A percentile compares a stretch with the other conserved stretches of the same genome.
Conservation (phyloP, 805 yeast genomes). For the Yamadazyma paraphyllophila region DNA sequence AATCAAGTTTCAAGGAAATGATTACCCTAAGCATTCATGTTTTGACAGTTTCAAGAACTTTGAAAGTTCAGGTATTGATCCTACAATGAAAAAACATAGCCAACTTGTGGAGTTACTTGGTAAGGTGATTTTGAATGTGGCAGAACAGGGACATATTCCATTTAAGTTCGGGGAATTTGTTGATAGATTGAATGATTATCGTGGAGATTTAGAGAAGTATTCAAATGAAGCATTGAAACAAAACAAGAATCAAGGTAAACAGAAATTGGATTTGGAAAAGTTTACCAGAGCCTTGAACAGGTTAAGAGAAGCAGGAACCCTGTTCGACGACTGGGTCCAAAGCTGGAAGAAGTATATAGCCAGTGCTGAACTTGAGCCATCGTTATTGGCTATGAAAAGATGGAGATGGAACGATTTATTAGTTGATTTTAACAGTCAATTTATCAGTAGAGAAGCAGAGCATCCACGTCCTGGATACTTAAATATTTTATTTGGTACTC, state of each 20-base stretch:
- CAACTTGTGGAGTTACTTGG: constrained; percentile 57
- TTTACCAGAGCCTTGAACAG: constrained; percentile 24
- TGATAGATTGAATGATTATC: constrained; percentile 40
- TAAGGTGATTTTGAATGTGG: constrained; percentile 52
- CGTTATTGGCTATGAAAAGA: constrained; percentile 66
- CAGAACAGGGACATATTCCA: constrained; percentile 77
- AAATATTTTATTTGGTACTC: constrained; percentile 70
- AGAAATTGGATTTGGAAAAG: constrained; percentile 22
- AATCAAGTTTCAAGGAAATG: constrained; percentile 45
- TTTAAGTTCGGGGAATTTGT: constrained; percentile 53
- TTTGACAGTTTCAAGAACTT: constrained; percentile 63
- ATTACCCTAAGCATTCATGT: constrained; percentile 55
- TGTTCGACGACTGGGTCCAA: constrained; percentile 51
- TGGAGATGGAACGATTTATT: constrained; percentile 80
- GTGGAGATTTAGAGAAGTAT: constrained; percentile 47
- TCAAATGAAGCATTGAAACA: constrained; percentile 17
- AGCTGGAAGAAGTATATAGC: constrained; percentile 57
- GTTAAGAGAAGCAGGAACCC: constrained; percentile 36
- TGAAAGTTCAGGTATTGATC: constrained; percentile 47
- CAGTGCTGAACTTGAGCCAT: constrained; percentile 64
- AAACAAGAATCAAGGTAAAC: constrained; percentile 13
- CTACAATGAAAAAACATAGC: constrained; percentile 52
- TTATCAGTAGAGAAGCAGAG: constrained; percentile 44
- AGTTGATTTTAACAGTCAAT: constrained; percentile 50
- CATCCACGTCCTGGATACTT: constrained; percentile 61